A percentile compares a stretch with the other conserved stretches of the same genome.
These are phyloP conservation scores for Beauveria bassiana DNA, from an alignment of 2,329 filamentous ascomycete species.

Conservation along the genomic window DNA sequence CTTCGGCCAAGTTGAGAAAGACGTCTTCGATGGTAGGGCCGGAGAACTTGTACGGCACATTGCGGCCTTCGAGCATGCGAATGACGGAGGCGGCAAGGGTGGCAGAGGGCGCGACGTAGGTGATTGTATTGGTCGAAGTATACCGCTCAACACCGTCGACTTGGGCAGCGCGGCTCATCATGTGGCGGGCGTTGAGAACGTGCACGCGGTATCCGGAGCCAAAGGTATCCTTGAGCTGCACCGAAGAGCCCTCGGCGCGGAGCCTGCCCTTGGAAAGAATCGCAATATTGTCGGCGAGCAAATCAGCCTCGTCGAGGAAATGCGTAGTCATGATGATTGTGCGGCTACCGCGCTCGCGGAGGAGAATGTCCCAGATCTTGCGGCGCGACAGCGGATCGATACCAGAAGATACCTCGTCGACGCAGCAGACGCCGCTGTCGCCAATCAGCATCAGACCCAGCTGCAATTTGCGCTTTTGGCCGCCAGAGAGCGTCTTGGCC, in stretches of 20 bases:
- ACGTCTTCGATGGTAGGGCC: slow-evolving; percentile 68
- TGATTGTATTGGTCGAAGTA: slow-evolving; percentile 56
- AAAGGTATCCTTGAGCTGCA: slow-evolving; percentile 58
- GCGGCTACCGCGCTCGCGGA: slow-evolving; percentile 56
- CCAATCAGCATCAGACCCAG: slow-evolving; percentile 74
- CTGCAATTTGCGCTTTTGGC: slow-evolving; percentile 70
- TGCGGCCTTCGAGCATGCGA: slow-evolving; percentile 52
- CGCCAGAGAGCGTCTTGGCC: slow-evolving; percentile 61
- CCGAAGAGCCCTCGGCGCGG: slow-evolving; percentile 59
- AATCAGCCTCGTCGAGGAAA: slow-evolving; percentile 69
- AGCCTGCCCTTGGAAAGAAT: slow-evolving; percentile 61
- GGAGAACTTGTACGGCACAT: slow-evolving; percentile 58
- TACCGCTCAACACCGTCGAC: slow-evolving; percentile 47
- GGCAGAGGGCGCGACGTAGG: slow-evolving; percentile 62
- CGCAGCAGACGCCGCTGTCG: slow-evolving; percentile 62
- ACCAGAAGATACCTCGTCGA: slow-evolving; percentile 69
- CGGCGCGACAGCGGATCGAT: slow-evolving; percentile 61
- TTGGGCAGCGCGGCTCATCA: slow-evolving; percentile 35
- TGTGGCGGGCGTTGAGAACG: slow-evolving; percentile 17
- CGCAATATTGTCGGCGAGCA: slow-evolving; percentile 63
- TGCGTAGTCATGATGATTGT: slow-evolving; percentile 68
- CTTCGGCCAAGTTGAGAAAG: slow-evolving; percentile 56
- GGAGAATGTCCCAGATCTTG: slow-evolving; percentile 48
- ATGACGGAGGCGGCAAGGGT: slow-evolving; percentile 62
- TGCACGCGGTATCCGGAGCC: slow-evolving; percentile 37